Conservation (phyloP, 2,329 filamentous ascomycete genomes). For the Cordyceps javanica region DNA sequence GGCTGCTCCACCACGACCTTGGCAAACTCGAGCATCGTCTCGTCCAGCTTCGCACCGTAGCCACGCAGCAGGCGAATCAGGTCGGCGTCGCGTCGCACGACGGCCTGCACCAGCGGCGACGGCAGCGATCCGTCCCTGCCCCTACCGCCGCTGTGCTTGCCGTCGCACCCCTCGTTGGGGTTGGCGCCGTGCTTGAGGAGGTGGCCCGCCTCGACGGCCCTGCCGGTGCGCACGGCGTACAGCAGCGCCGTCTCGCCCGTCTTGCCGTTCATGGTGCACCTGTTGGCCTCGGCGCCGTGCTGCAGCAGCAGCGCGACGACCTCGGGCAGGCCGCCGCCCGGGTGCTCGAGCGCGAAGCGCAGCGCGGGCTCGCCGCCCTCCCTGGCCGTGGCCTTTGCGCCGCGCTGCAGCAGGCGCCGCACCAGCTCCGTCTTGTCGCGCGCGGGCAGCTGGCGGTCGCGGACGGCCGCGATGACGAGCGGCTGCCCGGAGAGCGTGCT, state of each 20-base stretch:
- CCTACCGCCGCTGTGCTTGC: background rate
- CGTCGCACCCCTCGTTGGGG: constrained; percentile 23
- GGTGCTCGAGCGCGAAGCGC: background rate
- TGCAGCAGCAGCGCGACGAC: constrained; percentile 24
- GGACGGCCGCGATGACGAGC: constrained; percentile 18
- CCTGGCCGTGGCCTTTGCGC: constrained; percentile 19
- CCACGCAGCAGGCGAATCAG: constrained; percentile 24
- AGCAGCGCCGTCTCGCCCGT: constrained; percentile 25
- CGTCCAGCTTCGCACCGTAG: constrained; percentile 22
- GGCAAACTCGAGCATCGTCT: constrained; percentile 21
- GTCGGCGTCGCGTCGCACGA: constrained; percentile 22
- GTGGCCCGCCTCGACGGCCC: constrained; percentile 18
- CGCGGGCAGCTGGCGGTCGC: constrained; percentile 3
- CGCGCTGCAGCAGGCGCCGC: constrained; percentile 19
- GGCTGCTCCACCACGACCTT: constrained; percentile 18
- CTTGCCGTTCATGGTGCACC: constrained; percentile 16
- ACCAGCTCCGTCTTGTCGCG: constrained; percentile 15
- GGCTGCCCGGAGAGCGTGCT: constrained; percentile 15
- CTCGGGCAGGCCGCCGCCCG: background rate
- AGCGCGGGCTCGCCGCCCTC: background rate
- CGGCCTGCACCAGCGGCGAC: constrained; percentile 28
- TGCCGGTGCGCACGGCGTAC: constrained; percentile 24
- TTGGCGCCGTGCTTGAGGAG: constrained; percentile 29
- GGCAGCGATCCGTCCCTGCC: constrained; percentile 11
- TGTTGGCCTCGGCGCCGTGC: constrained; percentile 22